Evolutionary conservation across 257 asterid species (phyloP), one percentile per base, ranked within the genome.

Genomic region (Capsicum pubescens): DNA sequence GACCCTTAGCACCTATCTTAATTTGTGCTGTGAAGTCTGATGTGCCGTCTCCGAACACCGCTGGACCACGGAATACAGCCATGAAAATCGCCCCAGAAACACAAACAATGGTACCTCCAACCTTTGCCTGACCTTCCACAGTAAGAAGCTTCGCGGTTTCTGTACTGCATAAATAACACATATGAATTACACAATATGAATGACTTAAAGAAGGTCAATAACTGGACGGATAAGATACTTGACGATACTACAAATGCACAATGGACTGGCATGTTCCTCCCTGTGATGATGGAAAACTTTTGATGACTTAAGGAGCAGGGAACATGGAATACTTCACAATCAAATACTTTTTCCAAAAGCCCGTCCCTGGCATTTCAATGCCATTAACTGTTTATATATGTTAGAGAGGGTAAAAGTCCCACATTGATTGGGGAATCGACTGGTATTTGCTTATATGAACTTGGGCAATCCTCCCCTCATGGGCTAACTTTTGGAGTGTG

Each of bases 31-130:
- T 71, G 84, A 92, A 91, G 21, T 91, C 98, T 82, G 95, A 78
- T 86, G 93, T 95, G 84, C 80, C 83, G 59, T 86, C 72, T 58
- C 99, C 99, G 32, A 97, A 89, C 39, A 97, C 89, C 52, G 88
- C 93, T 79, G 98, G 98, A 72, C 99, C 99, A 26, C 97, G 94
- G 88, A 91, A 95, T 86, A 90, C 81, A 69, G 97, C 95, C 98
- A 97, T 97, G 50, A 97, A 79, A 84, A 97, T 80, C 39, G 99
- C 99, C 80, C 98, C 99, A 66, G 90, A 90, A 67, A 97, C 95
- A 88, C 99, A 97, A 70, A 93, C 88, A 87, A 95, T 86, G 11
- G 98, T 93, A 74, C 98, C 99, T 36, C 96, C 98, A 83, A 97
- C 69, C 91, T 97, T 97, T 84, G 97, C 92, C 85, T 89, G 98